Conservation (phyloP, 179 eudicot genomes). For the Nepenthes alata region DNA sequence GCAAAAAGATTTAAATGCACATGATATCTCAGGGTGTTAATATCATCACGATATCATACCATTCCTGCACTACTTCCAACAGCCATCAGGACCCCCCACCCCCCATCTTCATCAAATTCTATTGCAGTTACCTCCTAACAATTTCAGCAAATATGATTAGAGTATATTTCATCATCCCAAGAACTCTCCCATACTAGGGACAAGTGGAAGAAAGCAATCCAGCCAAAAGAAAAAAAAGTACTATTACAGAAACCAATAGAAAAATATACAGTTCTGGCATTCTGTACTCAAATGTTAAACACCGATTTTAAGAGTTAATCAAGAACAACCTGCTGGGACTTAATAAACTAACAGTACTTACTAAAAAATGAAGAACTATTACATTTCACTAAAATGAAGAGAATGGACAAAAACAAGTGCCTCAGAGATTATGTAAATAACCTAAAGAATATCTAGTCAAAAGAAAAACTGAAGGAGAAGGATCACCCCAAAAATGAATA, state of each 20-base stretch:
- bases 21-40: too few relatives aligned
- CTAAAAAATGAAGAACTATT: too few relatives aligned
- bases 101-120: slow-evolving; percentile 70
- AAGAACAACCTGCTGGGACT: too few relatives aligned
- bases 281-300: not conserved
- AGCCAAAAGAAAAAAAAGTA: too few relatives aligned
- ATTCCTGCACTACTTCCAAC: slow-evolving; percentile 92
- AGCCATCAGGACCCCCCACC: slow-evolving; percentile 56
- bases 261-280: not conserved
- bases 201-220: not conserved
- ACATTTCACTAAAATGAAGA: too few relatives aligned
- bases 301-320: not conserved
- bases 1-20: not conserved
- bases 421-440: too few relatives aligned
- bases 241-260: too few relatives aligned
- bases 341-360: too few relatives aligned
- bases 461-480: too few relatives aligned
- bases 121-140: slow-evolving; percentile 74
- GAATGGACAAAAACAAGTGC: too few relatives aligned
- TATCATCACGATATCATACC: slow-evolving; percentile 26
- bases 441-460: too few relatives aligned
- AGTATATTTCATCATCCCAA: not conserved
- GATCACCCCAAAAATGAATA: too few relatives aligned
- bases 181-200: not conserved
- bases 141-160: slow-evolving; percentile 7